Base-by-base conservation (phyloP, 805 yeast genomes). In the Wickerhamiella hasegawae region DNA sequence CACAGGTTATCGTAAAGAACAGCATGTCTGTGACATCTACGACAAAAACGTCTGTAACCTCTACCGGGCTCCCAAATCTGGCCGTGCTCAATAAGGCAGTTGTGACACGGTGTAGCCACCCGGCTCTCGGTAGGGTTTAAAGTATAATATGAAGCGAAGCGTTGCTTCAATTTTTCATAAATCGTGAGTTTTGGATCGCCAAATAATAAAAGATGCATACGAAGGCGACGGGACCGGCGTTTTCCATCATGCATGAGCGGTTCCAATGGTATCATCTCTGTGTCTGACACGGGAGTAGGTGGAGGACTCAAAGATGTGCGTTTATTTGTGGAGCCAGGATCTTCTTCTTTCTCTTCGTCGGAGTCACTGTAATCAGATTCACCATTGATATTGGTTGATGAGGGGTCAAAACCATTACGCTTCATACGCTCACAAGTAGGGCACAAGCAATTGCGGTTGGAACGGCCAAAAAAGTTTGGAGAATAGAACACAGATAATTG, bases 401-500 rank as follows among this genome's bases (percentile, higher is more conserved):
- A n/a, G n/a, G 25, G 20, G 11, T 48, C 43, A 36, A 37, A 61
- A 10, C 48, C 60, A 11, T 64, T 64, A 9, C 42, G 32, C 0
- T 39, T 35, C 4, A 39, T 36, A 16, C 48, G 35, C 41, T 65
- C 68, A 45, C 71, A 66, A 1, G 63, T 51, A 1, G 59, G 58
- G 44, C 71, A 66, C 31, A 64, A 41, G 40, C 71, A 66, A 34
- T 65, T 65, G 12, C 53, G 40, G 40, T 66, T 66, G 12, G 48
- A 34, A 21, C 39, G 43, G 15, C 71, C 71, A 44, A 66, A 66
- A 40, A 65, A 66, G 40, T 54, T 53, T 3, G 52, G 43, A 1
- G 69, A 53, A 43, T 66, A 66, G 20, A 43, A 40, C 4, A 65
- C 68, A 3, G 70, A 63, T 22, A 66, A 59, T 42, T 66, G 69